Evolutionary conservation across 495 filamentous ascomycete species (phyloP).

Genomic region (Staphylotrichum longicolle): DNA sequence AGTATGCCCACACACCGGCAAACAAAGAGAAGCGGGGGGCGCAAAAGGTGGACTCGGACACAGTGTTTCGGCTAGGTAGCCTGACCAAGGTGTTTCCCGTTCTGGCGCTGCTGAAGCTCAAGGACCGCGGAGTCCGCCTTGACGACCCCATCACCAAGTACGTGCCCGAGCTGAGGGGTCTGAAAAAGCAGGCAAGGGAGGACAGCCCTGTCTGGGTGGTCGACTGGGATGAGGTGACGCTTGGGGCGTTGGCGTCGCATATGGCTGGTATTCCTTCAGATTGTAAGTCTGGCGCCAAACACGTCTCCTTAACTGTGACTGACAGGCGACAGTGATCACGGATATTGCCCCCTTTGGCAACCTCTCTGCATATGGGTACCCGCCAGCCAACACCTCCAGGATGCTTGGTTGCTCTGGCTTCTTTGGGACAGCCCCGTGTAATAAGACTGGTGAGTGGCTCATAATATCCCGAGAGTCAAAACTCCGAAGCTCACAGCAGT

Average conservation of each 20-base stretch:
- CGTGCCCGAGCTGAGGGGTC: conserved; percentile 40
- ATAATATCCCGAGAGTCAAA: too few species aligned
- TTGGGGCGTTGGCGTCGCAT: conserved; percentile 40
- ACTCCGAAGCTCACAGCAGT: background rate
- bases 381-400: conserved; percentile 26
- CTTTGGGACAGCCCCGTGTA: conserved; percentile 31
- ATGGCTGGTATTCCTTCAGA: conserved; percentile 37
- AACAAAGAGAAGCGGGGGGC: conserved; percentile 30
- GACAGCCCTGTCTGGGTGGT: conserved; percentile 31
- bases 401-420: conserved; percentile 37
- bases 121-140: conserved; percentile 33
- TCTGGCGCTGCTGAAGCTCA: conserved; percentile 42
- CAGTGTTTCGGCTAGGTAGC: conserved; percentile 53
- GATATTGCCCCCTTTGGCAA: conserved; percentile 32
- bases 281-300: conserved; percentile 23
- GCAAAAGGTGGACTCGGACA: conserved; percentile 41
- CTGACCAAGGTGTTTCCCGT: conserved; percentile 53
- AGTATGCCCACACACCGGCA: conserved; percentile 37
- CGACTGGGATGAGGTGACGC: conserved; percentile 41
- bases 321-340: conserved; percentile 24
- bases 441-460: conserved; percentile 18
- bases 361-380: conserved; percentile 34
- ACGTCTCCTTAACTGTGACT: background rate
- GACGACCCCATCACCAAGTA: conserved; percentile 49
- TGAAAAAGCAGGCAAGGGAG: conserved; percentile 30